These are phyloP conservation scores for Colletotrichum sp. DNA, from an alignment of 2,329 filamentous ascomycete genomes.

Conservation along the genomic window DNA sequence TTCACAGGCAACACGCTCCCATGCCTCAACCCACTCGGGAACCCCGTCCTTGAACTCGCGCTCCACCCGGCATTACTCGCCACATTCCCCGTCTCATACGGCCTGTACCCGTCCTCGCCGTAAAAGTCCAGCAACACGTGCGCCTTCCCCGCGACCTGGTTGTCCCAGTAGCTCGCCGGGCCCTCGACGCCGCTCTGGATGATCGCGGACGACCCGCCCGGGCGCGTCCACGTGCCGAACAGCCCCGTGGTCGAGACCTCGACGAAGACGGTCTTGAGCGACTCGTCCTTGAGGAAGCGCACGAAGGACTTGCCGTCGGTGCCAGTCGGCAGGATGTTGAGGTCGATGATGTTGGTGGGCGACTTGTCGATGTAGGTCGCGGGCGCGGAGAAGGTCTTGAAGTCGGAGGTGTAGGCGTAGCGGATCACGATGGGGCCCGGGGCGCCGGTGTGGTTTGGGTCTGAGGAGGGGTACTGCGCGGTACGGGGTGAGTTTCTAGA, in stretches of 20 bases:
- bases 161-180: slow-evolving; percentile 49
- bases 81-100: slow-evolving; percentile 51
- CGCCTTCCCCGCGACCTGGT: slow-evolving; percentile 39
- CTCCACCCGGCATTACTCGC: slow-evolving; percentile 49
- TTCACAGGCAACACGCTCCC: slow-evolving; percentile 56
- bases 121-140: slow-evolving; percentile 58
- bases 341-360: slow-evolving; percentile 56
- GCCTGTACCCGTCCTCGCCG: slow-evolving; percentile 51
- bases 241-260: slow-evolving; percentile 53
- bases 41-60: slow-evolving; percentile 43
- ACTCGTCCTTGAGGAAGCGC: slow-evolving; percentile 62
- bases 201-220: slow-evolving; percentile 45
- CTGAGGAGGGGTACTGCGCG: slow-evolving; percentile 49
- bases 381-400: slow-evolving; percentile 54
- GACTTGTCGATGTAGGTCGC: slow-evolving; percentile 54
- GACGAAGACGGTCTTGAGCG: slow-evolving; percentile 54
- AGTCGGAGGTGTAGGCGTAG: slow-evolving; percentile 61
- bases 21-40: slow-evolving; percentile 55
- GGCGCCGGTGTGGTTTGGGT: slow-evolving; percentile 52
- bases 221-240: slow-evolving; percentile 56
- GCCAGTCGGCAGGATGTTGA: slow-evolving; percentile 47
- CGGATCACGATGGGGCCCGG: slow-evolving; percentile 52
- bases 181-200: slow-evolving; percentile 50
- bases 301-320: slow-evolving; percentile 45
- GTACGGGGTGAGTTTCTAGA: not conserved